Conservation (phyloP, 352 stramenopile species). For the Pythium brachiatum region DNA sequence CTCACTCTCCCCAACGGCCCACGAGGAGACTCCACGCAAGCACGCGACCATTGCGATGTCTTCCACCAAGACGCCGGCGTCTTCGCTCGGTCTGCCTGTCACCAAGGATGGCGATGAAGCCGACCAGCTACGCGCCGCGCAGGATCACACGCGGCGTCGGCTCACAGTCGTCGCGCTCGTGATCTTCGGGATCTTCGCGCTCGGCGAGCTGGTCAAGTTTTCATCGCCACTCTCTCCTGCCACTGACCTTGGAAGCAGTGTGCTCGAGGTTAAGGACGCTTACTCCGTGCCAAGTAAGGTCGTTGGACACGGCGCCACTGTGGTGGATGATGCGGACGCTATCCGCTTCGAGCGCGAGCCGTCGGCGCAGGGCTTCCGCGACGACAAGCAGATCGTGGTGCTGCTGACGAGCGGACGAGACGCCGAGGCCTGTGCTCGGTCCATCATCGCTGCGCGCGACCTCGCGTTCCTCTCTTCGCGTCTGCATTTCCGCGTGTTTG, state of each 20-base stretch:
- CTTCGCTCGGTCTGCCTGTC: neutral
- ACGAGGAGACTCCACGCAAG: neutral
- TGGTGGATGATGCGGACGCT: neutral
- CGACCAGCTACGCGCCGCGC: constrained; percentile 21
- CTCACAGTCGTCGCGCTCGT: constrained; percentile 14
- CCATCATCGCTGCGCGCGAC: constrained; percentile 41
- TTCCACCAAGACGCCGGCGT: neutral
- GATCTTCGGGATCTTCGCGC: constrained; percentile 18
- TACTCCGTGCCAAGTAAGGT: constrained; percentile 13
- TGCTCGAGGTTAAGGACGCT: constrained; percentile 15
- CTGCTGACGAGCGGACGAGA: constrained; percentile 71
- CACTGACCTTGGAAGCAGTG: constrained; percentile 8
- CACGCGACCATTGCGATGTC: neutral
- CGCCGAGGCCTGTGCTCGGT: constrained; percentile 48
- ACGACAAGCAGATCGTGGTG: constrained; percentile 75
- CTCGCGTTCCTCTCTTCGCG: constrained; percentile 38
- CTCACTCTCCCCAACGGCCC: neutral
- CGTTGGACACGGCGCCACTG: neutral
- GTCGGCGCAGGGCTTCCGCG: constrained; percentile 38
- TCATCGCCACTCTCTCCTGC: neutral
- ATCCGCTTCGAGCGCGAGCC: constrained; percentile 9
- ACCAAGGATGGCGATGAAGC: neutral
- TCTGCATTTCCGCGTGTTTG: constrained; percentile 69
- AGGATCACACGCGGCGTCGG: constrained; percentile 12
- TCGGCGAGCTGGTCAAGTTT: constrained; percentile 12